phyloP scores from a whole-genome alignment of 805 yeast species.

The Wickerhamomyces bovis region DNA sequence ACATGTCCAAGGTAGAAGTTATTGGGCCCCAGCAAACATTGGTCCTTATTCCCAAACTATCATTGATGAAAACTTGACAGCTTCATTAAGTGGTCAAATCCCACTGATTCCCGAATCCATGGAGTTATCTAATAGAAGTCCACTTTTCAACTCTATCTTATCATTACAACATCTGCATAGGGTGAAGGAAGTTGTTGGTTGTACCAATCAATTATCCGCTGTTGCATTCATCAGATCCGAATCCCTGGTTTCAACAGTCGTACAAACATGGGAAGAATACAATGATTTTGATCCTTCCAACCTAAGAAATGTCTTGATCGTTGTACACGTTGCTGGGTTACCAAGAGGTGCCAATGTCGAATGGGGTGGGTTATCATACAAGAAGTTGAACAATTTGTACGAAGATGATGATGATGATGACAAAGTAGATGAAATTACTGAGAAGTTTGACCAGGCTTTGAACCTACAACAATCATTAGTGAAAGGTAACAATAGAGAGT shows the following conservation, averaged over 20 bases:
- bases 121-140: constrained; percentile 33
- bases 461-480: constrained; percentile 1
- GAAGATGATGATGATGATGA: constrained; percentile 37
- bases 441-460: not conserved
- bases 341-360: constrained; percentile 66
- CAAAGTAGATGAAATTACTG: constrained; percentile 16
- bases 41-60: constrained; percentile 95
- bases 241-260: constrained; percentile 26
- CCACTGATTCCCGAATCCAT: constrained; percentile 73
- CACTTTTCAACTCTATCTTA: constrained; percentile 37
- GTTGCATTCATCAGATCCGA: constrained; percentile 49
- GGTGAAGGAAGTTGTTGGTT: constrained; percentile 51
- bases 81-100: constrained; percentile 86
- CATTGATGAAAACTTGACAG: constrained; percentile 39
- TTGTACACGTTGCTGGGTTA: constrained; percentile 49
- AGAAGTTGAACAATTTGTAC: constrained; percentile 28
- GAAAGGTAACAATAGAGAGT: constrained; percentile 12
- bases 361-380: constrained; percentile 64
- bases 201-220: constrained; percentile 37
- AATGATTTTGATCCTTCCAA: constrained; percentile 21
- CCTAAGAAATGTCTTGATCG: constrained; percentile 30
- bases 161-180: constrained; percentile 71
- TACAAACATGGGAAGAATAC: constrained; percentile 43
- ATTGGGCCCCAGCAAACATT: constrained; percentile 98
- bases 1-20: constrained; percentile 88